Conservation (phyloP, 441 rosid species). For the Capsella rubella region DNA sequence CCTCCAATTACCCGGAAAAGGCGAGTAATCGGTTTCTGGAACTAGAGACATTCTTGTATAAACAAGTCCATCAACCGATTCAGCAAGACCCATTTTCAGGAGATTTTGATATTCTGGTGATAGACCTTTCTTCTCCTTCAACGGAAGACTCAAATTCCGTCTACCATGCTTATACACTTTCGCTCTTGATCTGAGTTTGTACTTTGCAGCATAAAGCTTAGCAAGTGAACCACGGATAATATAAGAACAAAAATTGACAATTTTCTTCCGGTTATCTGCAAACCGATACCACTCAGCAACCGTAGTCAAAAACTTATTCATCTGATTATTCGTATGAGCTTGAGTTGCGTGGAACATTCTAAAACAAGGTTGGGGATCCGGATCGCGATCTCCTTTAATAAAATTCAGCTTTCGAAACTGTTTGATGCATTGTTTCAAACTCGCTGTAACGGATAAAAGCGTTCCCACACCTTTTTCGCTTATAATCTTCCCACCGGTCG, state of each 20-base stretch:
- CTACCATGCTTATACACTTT: conserved; percentile 82
- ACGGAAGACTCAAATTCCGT: conserved; percentile 78
- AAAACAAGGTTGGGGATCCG: conserved; percentile 98
- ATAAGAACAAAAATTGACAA: conserved; percentile 87
- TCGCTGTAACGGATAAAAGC: conserved; percentile 87
- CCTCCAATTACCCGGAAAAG: conserved; percentile 88
- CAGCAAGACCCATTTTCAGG: conserved; percentile 89
- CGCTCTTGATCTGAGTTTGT: conserved; percentile 91
- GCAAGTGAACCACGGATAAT: conserved; percentile 85
- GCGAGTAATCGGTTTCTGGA: conserved; percentile 91
- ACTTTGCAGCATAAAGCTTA: conserved; percentile 94
- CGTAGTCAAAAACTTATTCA: conserved; percentile 88
- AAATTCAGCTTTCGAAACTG: conserved; percentile 87
- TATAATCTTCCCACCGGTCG: conserved; percentile 94
- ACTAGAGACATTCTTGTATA: conserved; percentile 95
- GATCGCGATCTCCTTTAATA: conserved; percentile 93
- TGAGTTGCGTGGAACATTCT: conserved; percentile 98
- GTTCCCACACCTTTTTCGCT: conserved; percentile 98
- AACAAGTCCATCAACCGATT: conserved; percentile 91
- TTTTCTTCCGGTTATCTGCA: conserved; percentile 92
- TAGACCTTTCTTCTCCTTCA: conserved; percentile 91
- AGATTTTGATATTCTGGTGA: conserved; percentile 89
- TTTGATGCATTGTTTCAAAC: conserved; percentile 89
- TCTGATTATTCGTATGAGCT: conserved; percentile 95
- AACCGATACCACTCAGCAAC: conserved; percentile 94